phyloP scores from a whole-genome alignment of 805 yeast genomes.

The Blastobotrys parvus region DNA sequence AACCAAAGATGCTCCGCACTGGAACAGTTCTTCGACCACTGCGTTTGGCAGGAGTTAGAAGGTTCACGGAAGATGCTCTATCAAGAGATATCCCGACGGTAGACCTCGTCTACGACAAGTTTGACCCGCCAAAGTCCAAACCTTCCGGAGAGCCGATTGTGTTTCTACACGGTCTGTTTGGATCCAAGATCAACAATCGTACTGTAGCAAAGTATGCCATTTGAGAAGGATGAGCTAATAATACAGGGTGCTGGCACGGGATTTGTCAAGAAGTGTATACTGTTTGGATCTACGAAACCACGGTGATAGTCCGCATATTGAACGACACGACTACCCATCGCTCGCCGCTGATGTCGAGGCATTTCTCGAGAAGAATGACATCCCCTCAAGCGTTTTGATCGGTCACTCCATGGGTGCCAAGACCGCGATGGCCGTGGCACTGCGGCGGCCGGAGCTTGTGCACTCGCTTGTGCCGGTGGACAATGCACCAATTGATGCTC shows the following conservation, averaged over 20 bases:
- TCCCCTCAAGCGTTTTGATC: constrained; percentile 28
- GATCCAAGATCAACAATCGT: constrained; percentile 72
- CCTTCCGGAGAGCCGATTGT: constrained; percentile 47
- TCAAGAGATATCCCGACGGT: constrained; percentile 32
- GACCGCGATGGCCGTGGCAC: constrained; percentile 77
- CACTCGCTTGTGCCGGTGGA: constrained; percentile 70
- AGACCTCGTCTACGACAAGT: constrained; percentile 44
- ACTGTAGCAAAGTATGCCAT: no score
- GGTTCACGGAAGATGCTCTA: constrained; percentile 2
- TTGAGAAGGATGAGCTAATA: no score
- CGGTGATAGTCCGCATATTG: constrained; percentile 80
- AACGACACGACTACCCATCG: constrained; percentile 66
- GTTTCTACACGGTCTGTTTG: constrained; percentile 84
- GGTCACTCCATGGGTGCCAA: constrained; percentile 72
- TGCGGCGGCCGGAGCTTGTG: constrained; percentile 55
- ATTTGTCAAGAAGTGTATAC: constrained; percentile 27
- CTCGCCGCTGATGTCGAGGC: constrained; percentile 79
- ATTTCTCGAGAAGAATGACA: constrained; percentile 44
- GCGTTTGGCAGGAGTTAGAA: no score
- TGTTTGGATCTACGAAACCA: constrained; percentile 73
- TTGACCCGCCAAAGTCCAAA: constrained; percentile 24
- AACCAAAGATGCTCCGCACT: no score
- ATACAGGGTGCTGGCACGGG: constrained; percentile 38
- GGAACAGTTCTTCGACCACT: no score
- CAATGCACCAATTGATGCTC: constrained; percentile 73